Conservation (phyloP, 257 asterid genomes). For the Echium plantagineum region DNA sequence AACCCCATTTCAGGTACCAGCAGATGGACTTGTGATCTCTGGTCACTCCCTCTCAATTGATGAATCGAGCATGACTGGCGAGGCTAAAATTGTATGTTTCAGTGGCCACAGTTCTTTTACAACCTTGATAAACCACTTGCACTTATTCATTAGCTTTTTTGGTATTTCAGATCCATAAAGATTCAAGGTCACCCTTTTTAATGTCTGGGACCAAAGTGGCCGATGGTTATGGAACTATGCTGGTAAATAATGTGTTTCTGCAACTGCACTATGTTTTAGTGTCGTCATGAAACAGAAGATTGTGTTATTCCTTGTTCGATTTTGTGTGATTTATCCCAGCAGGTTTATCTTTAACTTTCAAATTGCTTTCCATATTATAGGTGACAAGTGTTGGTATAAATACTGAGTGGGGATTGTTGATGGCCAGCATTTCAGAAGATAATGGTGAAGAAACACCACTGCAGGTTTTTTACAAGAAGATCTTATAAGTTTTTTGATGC, state of each 20-base stretch:
- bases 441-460: slow-evolving; percentile 97
- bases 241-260: slow-evolving; percentile 37
- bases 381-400: slow-evolving; percentile 86
- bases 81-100: slow-evolving; percentile 78
- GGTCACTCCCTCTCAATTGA: slow-evolving; percentile 86
- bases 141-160: slow-evolving; percentile 1
- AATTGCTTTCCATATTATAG: slow-evolving; percentile 23
- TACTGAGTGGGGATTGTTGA: slow-evolving; percentile 95
- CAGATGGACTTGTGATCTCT: slow-evolving; percentile 71
- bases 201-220: slow-evolving; percentile 99
- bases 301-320: no score
- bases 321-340: no score
- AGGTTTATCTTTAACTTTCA: no score
- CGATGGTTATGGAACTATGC: slow-evolving; percentile 92
- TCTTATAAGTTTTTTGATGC: neutral
- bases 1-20: slow-evolving; percentile 56
- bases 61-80: slow-evolving; percentile 99
- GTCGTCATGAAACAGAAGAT: no score
- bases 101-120: slow-evolving; percentile 6
- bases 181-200: slow-evolving; percentile 67
- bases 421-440: slow-evolving; percentile 98
- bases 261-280: no score
- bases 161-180: slow-evolving; percentile 62
- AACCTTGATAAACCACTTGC: neutral
- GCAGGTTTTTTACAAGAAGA: slow-evolving; percentile 44